These are phyloP conservation scores for peach (Prunus persica) DNA, from an alignment of 306 rosid genomes.

Conservation along the genomic window Prunus_persica_NCBIv2 NC_034009.1:45630001-45630500, in stretches of 20 bases:
- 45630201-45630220: neutral
- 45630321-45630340: slow-evolving; percentile 80
- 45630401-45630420: slow-evolving; percentile 86
- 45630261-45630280: slow-evolving; percentile 90
- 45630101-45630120: neutral
- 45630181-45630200: neutral
- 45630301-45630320: slow-evolving; percentile 75
- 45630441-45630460: slow-evolving; percentile 85
- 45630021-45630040: neutral
- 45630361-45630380: slow-evolving; percentile 76
- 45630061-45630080: neutral
- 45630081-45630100: neutral
- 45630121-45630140: neutral
- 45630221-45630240: slow-evolving; percentile 14
- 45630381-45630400: slow-evolving; percentile 78
- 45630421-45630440: slow-evolving; percentile 86
- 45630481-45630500: slow-evolving; percentile 69
- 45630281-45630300: slow-evolving; percentile 74
- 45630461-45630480: slow-evolving; percentile 86
- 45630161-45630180: neutral
- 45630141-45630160: neutral
- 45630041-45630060: neutral
- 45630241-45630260: slow-evolving; percentile 33
- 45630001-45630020: neutral
- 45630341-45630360: slow-evolving; percentile 96